phyloP scores from a whole-genome alignment of 805 yeast genomes.

The Teunomyces pallodes region DNA sequence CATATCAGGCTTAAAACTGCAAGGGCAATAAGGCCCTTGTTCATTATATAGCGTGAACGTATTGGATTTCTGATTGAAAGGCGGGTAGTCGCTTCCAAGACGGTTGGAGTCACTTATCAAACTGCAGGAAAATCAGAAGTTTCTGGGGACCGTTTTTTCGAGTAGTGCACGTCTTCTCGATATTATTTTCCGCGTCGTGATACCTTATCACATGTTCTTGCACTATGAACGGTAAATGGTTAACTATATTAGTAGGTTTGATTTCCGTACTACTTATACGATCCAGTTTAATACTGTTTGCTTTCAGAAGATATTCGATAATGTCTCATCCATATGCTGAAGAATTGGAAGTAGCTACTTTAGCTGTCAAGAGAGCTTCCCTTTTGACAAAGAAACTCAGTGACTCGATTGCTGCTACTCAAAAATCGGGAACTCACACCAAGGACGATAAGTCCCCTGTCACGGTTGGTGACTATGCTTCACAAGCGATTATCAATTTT shows the following conservation, averaged over 20 bases:
- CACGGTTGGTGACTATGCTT: slow-evolving; percentile 93
- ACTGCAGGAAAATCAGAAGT: background rate
- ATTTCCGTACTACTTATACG: slow-evolving; percentile 5
- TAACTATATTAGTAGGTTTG: background rate
- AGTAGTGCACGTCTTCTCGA: background rate
- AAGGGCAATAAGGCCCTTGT: slow-evolving; percentile 28
- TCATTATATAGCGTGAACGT: slow-evolving; percentile 15
- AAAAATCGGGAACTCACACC: slow-evolving; percentile 58
- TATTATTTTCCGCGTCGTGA: background rate
- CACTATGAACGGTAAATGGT: slow-evolving; percentile 5
- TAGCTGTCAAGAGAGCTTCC: slow-evolving; percentile 89
- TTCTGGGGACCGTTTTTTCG: background rate
- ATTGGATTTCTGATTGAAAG: too few relatives aligned
- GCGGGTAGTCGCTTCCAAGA: too few relatives aligned
- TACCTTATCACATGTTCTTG: slow-evolving; percentile 7
- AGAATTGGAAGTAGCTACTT: slow-evolving; percentile 78
- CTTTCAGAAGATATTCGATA: background rate
- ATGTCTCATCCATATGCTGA: slow-evolving; percentile 43
- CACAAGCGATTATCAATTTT: slow-evolving; percentile 88
- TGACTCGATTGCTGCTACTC: slow-evolving; percentile 49
- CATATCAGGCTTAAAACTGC: slow-evolving; percentile 28
- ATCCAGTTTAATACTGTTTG: slow-evolving; percentile 2
- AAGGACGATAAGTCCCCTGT: slow-evolving; percentile 93
- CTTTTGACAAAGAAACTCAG: slow-evolving; percentile 64
- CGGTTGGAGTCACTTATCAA: background rate